Evolutionary conservation across 116 monocot species (phyloP), one percentile per base, ranked within the genome.

Genomic region (Phalaenopsis hybrid): DNA sequence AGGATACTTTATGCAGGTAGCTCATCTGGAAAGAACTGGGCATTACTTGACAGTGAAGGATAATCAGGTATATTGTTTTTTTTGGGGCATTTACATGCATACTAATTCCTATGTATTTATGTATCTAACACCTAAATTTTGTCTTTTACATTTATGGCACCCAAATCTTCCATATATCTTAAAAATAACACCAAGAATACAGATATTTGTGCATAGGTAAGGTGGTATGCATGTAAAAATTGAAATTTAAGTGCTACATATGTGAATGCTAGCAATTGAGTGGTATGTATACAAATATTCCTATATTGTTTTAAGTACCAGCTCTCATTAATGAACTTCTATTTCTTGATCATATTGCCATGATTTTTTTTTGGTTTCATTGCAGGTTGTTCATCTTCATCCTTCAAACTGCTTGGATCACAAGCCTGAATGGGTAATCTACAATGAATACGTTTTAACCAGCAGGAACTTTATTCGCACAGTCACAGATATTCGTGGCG

Each of bases 1-100:
- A 25, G 96, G 96, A 48, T 96, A 96, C 67, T 96, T 96, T 77
- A 96, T 96, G 96, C 96, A 96, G 87, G 96, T 96, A 34, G 96
- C 96, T 75, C 96, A 96, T 86, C 92, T 96, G 73, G 94, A 96
- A 75, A 84, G 90, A 67, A 96, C 92, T 57, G 94, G 94, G 0
- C 92, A 91, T 69, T 96, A 96, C 85, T 78, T 96, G 72, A 96
- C 96, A 23, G 94, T 94, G 31, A 94, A 96, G 81, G 96, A 96
- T 59, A 96, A 96, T 57, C 96, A 96, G 92, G 96, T 94, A 82
- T 21, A 37, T 45, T 3, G 18, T 46, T 59, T 67, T 37, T 37
- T 37, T 37, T 37, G 37, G 37, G 3, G 37, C 37, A 37, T 37
- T 37, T 37, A 37, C 37, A 37, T 37, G 3, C 37, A 37, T 37